Conservation (phyloP, 176 grass and related monocot genomes). For the Tuctoria greenei region DNA sequence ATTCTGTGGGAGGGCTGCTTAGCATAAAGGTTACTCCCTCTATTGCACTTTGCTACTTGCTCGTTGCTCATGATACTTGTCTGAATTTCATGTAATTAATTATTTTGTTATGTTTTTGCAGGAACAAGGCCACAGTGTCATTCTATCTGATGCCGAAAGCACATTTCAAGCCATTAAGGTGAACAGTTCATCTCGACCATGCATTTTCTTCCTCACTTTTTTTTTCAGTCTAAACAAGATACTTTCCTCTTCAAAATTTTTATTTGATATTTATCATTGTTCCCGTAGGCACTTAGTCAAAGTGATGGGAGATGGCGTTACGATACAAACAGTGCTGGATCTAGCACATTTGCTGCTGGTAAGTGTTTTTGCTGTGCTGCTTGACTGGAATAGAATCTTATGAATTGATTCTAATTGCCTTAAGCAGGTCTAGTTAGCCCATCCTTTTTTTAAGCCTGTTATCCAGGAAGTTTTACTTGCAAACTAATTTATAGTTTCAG, state of each 20-base stretch:
- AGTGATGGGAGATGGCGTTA: conserved; percentile 94
- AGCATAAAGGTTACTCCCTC: conserved; percentile 61
- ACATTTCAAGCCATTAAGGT: conserved; percentile 97
- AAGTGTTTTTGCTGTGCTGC: conserved; percentile 23
- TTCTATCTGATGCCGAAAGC: conserved; percentile 61
- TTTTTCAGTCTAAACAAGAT: conserved; percentile 7
- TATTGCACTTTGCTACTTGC: not conserved
- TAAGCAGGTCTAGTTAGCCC: not conserved
- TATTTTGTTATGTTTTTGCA: conserved; percentile 19
- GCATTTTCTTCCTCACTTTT: not conserved
- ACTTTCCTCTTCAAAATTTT: conserved; percentile 7
- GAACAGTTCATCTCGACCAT: not conserved
- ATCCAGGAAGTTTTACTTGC: not conserved
- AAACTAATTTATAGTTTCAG: not conserved
- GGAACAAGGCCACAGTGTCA: conserved; percentile 65
- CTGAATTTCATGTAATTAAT: conserved; percentile 9
- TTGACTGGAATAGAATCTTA: not conserved
- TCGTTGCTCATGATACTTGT: not conserved
- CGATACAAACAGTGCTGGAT: conserved; percentile 87
- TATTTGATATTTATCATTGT: conserved; percentile 32
- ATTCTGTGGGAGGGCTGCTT: conserved; percentile 64
- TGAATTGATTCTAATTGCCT: not conserved
- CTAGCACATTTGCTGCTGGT: conserved; percentile 93
- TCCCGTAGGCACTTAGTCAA: conserved; percentile 78
- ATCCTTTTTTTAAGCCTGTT: conserved; percentile 3